phyloP scores from a whole-genome alignment of 306 rosid genomes.

The Canavalia ensiformis region DNA sequence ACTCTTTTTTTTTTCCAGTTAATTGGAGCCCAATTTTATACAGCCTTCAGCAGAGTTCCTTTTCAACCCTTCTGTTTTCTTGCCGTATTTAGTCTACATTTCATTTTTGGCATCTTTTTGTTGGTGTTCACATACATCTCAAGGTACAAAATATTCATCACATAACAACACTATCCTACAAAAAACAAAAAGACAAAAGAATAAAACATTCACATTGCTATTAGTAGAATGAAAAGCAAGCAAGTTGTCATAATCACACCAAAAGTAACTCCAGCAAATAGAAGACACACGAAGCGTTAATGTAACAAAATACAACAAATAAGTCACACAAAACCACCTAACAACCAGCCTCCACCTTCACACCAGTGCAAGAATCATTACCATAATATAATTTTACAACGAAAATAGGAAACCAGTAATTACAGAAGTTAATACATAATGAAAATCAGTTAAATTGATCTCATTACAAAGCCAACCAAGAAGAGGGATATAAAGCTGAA shows the following conservation, averaged over 20 bases:
- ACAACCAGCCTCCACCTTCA: neutral
- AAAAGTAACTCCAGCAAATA: neutral
- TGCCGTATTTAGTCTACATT: neutral
- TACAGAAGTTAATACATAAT: neutral
- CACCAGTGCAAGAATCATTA: neutral
- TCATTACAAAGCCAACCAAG: neutral
- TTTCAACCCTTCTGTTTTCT: neutral
- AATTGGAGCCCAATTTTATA: neutral
- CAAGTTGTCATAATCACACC: neutral
- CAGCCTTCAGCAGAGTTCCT: neutral
- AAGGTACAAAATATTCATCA: constrained; percentile 27
- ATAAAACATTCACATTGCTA: neutral
- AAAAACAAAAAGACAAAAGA: neutral
- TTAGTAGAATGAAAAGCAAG: constrained; percentile 22
- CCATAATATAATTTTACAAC: neutral
- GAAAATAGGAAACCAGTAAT: neutral
- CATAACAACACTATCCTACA: neutral
- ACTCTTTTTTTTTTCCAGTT: neutral
- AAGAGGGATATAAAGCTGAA: constrained; percentile 7
- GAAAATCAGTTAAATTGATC: constrained; percentile 14
- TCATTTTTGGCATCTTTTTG: neutral
- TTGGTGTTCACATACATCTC: constrained; percentile 17
- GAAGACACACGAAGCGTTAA: neutral
- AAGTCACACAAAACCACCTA: constrained; percentile 11
- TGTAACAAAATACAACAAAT: neutral